Percentiles rank a stretch among this genome's conserved stretches.
phyloP scores from a whole-genome alignment of 225 moss, liverwort and hornwort species.

The Marchantia polymorpha region DNA sequence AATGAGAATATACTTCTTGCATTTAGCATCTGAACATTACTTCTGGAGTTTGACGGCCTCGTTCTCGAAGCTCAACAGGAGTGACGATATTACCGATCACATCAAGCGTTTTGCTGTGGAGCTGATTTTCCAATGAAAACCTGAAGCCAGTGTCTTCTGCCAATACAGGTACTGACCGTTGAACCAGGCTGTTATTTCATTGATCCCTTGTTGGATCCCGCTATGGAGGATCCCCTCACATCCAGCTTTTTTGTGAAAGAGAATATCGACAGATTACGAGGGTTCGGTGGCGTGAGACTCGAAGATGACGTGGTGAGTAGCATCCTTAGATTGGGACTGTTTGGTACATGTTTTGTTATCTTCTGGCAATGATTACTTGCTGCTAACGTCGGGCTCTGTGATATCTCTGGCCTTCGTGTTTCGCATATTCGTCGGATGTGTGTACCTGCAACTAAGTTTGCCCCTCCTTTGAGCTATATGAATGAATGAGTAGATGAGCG shows the following conservation, averaged over 20 bases:
- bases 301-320: slow-evolving; percentile 79
- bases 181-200: slow-evolving; percentile 97
- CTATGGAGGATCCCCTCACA: slow-evolving; percentile 52
- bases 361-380: too few species aligned
- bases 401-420: too few species aligned
- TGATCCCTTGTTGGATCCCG: slow-evolving; percentile 62
- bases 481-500: neutral
- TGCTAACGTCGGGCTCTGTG: too few species aligned
- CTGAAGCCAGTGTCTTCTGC: neutral
- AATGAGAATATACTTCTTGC: neutral
- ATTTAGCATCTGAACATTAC: neutral
- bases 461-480: neutral
- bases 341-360: neutral
- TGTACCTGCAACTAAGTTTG: neutral
- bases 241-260: slow-evolving; percentile 57
- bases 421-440: neutral
- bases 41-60: neutral
- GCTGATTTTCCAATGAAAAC: neutral
- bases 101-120: neutral
- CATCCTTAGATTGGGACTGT: neutral
- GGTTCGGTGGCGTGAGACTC: slow-evolving; percentile 76
- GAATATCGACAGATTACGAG: slow-evolving; percentile 49
- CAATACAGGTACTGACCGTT: slow-evolving; percentile 54
- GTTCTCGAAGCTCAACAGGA: neutral
- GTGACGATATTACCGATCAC: neutral